Conservation (phyloP, 1,284 basidiomycete species). For the Ustilago trichophora region DNA sequence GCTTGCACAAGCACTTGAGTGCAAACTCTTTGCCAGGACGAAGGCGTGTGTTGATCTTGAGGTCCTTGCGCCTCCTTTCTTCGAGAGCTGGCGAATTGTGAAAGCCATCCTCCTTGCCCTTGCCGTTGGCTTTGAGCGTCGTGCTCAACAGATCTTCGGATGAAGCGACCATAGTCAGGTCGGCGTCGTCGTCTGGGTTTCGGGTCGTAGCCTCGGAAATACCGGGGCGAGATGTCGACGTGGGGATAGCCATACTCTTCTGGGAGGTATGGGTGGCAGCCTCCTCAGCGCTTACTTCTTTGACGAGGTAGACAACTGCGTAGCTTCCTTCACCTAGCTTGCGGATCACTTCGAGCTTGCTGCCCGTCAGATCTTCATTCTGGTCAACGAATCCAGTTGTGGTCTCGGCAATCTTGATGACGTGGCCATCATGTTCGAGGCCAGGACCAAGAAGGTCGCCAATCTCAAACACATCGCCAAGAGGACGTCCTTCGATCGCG, state of each 20-base stretch:
- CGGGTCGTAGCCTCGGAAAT: neutral
- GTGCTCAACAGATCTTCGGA: constrained; percentile 43
- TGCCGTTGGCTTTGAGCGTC: constrained; percentile 36
- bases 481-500: constrained; percentile 21
- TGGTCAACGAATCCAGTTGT: constrained; percentile 59
- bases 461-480: constrained; percentile 56
- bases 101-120: constrained; percentile 27
- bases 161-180: constrained; percentile 35
- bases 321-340: constrained; percentile 65
- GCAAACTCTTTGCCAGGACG: constrained; percentile 77
- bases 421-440: constrained; percentile 59
- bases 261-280: constrained; percentile 12
- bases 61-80: constrained; percentile 43
- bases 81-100: constrained; percentile 47
- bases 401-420: constrained; percentile 58
- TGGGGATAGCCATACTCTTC: constrained; percentile 18
- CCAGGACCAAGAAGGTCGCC: constrained; percentile 63
- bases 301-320: constrained; percentile 63
- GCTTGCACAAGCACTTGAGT: constrained; percentile 89
- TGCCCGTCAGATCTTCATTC: constrained; percentile 46
- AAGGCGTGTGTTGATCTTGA: constrained; percentile 28
- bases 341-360: constrained; percentile 57
- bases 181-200: constrained; percentile 26
- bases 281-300: constrained; percentile 52
- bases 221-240: constrained; percentile 5